Evolutionary conservation across 345 rosid species (phyloP).

Genomic region (Schrenkiella parvula): DNA sequence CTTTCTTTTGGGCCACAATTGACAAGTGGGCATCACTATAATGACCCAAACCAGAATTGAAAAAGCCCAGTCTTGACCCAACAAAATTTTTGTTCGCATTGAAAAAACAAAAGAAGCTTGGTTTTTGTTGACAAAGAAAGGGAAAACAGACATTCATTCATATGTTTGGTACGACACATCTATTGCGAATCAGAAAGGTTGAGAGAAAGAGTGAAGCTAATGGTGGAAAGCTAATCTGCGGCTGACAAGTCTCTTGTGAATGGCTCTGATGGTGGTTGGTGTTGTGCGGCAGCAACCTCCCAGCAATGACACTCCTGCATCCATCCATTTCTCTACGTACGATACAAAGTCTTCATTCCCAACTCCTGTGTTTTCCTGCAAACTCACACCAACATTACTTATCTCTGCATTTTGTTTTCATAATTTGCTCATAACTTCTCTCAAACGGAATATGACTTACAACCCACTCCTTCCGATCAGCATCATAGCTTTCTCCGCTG

Average conservation of each 20-base stretch:
- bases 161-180: neutral
- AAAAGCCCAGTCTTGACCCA: neutral
- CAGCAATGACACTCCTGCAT: constrained; percentile 60
- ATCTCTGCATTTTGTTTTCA: no score
- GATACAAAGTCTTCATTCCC: constrained; percentile 71
- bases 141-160: neutral
- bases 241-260: constrained; percentile 39
- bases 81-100: neutral
- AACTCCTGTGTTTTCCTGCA: constrained; percentile 73
- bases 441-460: constrained; percentile 38
- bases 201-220: neutral
- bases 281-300: constrained; percentile 78
- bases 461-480: constrained; percentile 65
- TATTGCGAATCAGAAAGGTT: neutral
- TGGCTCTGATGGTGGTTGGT: constrained; percentile 62
- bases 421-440: neutral
- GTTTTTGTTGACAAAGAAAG: neutral
- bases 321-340: constrained; percentile 59
- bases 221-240: constrained; percentile 28
- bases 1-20: neutral
- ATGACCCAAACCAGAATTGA: no score
- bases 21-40: neutral
- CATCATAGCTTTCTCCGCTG: constrained; percentile 76
- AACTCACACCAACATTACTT: neutral
- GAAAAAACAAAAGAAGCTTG: neutral